Base-by-base conservation (phyloP, 352 stramenopile species). In the Phytophthora colocasiae region DNA sequence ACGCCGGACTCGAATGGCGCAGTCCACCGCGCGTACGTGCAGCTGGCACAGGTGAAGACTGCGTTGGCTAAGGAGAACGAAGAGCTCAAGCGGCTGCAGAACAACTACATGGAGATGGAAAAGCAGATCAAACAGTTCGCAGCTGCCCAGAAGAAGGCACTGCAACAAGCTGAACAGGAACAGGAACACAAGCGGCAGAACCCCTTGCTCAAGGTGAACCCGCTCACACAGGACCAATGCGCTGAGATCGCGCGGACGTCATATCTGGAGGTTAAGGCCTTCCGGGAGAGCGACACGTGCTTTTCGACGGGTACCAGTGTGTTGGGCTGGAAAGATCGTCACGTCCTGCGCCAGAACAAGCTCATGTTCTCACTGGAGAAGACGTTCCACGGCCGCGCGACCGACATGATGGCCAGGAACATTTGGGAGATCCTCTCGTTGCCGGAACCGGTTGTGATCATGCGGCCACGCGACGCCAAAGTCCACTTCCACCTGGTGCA, bases 281-380 rank as follows among this genome's bases (percentile, higher is more conserved):
- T 91, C 59, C 80, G 80, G 11, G 69, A 79, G 56, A 87, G 68
- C 52, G 69, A 85, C 8, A 72, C 74, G 6, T 73, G 74, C 27
- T 77, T 77, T 50, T 85, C 81, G 1, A 90, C 81, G 0, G 83
- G 81, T 9, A 81, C 72, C 24, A 87, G 71, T 31, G 71, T 92
- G 19, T 71, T 92, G 40, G 83, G 83, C n/a, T 92, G 83, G 83
- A 69, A 76, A 48, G 83, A 92, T 44, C 76, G 69, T 7, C 83
- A 88, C 58, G 61, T 73, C 22, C 57, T 87, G 26, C 67, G 53
- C 45, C 59, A 70, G 9, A 75, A 90, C 52, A 79, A 82, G 36
- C 75, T 92, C 49, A 80, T 77, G 66, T 92, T 90, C 51, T 80
- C 80, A 4, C 61, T 92, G 14, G 80, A 92, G 61, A 92, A 92